phyloP scores from a whole-genome alignment of 495 filamentous ascomycete species.

The Astrocystis sublimbata region DNA sequence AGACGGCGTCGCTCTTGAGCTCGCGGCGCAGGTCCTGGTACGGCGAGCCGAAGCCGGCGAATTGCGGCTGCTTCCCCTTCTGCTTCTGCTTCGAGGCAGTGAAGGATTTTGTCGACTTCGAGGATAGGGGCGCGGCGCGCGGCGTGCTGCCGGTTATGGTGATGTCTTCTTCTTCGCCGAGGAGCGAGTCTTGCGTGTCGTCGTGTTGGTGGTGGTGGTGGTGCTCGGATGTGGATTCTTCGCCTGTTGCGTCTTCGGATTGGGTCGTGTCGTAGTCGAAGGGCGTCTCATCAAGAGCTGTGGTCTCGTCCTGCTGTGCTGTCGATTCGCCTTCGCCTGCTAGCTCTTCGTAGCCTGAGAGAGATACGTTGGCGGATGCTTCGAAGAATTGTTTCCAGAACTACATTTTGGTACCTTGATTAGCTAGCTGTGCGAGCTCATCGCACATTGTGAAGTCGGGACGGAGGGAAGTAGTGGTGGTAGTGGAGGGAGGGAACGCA shows the following conservation, averaged over 20 bases:
- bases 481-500: too few relatives aligned
- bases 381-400: conserved; percentile 99
- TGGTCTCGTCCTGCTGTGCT: conserved; percentile 36
- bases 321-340: conserved; percentile 56
- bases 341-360: conserved; percentile 92
- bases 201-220: conserved; percentile 33
- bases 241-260: conserved; percentile 30
- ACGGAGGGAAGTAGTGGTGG: not conserved
- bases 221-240: conserved; percentile 35
- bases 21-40: conserved; percentile 67
- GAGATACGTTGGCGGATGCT: conserved; percentile 91
- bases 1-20: conserved; percentile 42
- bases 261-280: conserved; percentile 47
- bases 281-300: conserved; percentile 42
- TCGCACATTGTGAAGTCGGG: not conserved
- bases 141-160: conserved; percentile 58
- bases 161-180: conserved; percentile 52
- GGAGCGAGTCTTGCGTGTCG: conserved; percentile 51
- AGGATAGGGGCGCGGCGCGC: conserved; percentile 46
- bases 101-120: conserved; percentile 45
- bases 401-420: conserved; percentile 50
- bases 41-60: conserved; percentile 64
- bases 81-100: too few relatives aligned
- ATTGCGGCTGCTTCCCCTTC: conserved; percentile 49
- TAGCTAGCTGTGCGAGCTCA: conserved; percentile 15